phyloP scores from a whole-genome alignment of 202 grass and related monocot species.

The Brachypodium distachyon region DNA sequence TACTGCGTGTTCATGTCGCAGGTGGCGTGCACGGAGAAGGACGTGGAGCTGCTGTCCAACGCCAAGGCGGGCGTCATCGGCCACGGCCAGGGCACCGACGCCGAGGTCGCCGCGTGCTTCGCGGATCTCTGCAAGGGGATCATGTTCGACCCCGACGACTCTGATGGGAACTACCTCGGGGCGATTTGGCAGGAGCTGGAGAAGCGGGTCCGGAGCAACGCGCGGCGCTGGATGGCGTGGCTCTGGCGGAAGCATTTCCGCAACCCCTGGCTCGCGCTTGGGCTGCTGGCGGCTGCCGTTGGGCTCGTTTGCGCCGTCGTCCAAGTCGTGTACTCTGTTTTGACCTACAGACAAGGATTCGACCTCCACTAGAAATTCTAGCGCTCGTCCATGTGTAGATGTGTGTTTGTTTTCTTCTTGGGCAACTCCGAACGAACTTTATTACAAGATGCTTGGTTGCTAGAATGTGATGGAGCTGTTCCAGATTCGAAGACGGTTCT shows the following conservation, averaged over 20 bases:
- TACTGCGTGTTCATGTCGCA: constrained; percentile 23
- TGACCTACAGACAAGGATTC: background rate
- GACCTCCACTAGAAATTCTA: background rate
- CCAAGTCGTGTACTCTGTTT: background rate
- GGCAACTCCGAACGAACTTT: no score
- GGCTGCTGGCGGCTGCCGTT: background rate
- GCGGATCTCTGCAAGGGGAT: constrained; percentile 4
- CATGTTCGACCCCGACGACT: background rate
- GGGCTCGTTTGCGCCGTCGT: background rate
- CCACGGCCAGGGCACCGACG: background rate
- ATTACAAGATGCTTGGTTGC: no score
- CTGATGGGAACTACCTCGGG: background rate
- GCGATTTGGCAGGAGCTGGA: background rate
- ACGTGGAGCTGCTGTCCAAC: constrained; percentile 3
- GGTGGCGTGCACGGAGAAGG: background rate
- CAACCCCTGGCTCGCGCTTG: constrained; percentile 5
- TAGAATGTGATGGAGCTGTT: no score
- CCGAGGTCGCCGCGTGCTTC: background rate
- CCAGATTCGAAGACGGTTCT: no score
- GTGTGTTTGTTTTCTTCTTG: no score
- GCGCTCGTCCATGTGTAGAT: no score
- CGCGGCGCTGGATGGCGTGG: background rate
- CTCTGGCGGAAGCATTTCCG: background rate
- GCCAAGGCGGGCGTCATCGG: background rate
- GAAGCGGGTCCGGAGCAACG: background rate